A percentile compares a stretch with the other conserved stretches of the same genome.
Conservation (phyloP, 495 filamentous ascomycete genomes). For the Darksidea phi region DNA sequence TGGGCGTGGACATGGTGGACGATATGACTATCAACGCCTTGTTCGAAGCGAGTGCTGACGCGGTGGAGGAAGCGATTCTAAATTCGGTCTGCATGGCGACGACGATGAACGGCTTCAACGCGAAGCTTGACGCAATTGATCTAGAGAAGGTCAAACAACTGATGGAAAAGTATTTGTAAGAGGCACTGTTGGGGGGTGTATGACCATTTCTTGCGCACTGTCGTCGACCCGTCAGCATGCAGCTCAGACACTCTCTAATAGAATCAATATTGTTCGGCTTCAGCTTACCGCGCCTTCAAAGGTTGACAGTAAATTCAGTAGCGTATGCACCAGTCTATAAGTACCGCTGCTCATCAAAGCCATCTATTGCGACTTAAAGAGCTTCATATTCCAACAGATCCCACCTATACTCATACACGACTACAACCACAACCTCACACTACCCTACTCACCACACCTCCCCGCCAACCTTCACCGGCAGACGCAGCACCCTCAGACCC, state of each 20-base stretch:
- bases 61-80: slow-evolving; percentile 54
- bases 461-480: slow-evolving; percentile 49
- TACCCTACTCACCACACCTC: too few species aligned
- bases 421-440: too few species aligned
- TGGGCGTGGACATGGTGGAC: slow-evolving; percentile 47
- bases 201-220: background rate
- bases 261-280: too few species aligned
- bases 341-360: too few species aligned
- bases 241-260: too few species aligned
- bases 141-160: slow-evolving; percentile 50
- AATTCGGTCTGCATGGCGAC: slow-evolving; percentile 54
- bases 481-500: slow-evolving; percentile 45
- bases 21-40: slow-evolving; percentile 52
- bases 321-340: too few species aligned
- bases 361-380: too few species aligned
- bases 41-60: slow-evolving; percentile 53
- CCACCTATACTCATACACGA: too few species aligned
- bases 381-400: too few species aligned
- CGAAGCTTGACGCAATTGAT: slow-evolving; percentile 48
- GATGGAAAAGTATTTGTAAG: slow-evolving; percentile 46
- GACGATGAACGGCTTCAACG: slow-evolving; percentile 48
- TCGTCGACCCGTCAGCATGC: too few species aligned
- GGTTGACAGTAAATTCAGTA: too few species aligned
- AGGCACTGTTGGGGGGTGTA: background rate
- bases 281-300: too few species aligned